Evolutionary conservation across 306 rosid species (phyloP).

Genomic region (Trichosanthes truncata): DNA sequence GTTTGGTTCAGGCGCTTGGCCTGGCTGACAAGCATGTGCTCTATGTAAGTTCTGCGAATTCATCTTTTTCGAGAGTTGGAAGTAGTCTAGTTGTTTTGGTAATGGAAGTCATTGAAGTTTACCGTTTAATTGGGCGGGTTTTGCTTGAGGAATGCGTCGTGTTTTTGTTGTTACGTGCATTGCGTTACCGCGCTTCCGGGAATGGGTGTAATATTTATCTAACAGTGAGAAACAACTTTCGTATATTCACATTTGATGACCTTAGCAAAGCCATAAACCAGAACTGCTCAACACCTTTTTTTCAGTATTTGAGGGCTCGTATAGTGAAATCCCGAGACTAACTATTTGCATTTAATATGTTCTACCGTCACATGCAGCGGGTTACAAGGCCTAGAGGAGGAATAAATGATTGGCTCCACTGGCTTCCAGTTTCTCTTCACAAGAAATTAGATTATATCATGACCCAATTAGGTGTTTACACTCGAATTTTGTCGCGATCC

Average conservation of each 20-base stretch:
- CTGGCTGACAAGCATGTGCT: conserved; percentile 56
- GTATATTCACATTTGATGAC: neutral
- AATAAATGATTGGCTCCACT: conserved; percentile 74
- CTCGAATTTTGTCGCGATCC: conserved; percentile 29
- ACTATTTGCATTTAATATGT: neutral
- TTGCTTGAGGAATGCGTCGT: neutral
- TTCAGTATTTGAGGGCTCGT: neutral
- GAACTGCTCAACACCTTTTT: neutral
- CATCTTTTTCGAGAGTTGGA: neutral
- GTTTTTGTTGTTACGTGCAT: neutral
- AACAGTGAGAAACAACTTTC: neutral
- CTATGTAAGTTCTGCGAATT: conserved; percentile 33
- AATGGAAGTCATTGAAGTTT: neutral
- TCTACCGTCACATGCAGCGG: conserved; percentile 38
- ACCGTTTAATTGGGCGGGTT: neutral
- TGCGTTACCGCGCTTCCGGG: neutral
- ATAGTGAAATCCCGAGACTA: neutral
- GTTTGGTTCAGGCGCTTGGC: conserved; percentile 87
- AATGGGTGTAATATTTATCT: neutral
- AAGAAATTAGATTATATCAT: conserved; percentile 46
- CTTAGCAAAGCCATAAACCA: neutral
- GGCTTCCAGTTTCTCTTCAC: conserved; percentile 88
- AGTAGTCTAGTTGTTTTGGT: neutral
- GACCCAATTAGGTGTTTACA: conserved; percentile 29
- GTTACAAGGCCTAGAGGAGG: conserved; percentile 88